phyloP scores from a whole-genome alignment of 129 eudicot genomes.

The Gnaphalium uliginosum region DNA sequence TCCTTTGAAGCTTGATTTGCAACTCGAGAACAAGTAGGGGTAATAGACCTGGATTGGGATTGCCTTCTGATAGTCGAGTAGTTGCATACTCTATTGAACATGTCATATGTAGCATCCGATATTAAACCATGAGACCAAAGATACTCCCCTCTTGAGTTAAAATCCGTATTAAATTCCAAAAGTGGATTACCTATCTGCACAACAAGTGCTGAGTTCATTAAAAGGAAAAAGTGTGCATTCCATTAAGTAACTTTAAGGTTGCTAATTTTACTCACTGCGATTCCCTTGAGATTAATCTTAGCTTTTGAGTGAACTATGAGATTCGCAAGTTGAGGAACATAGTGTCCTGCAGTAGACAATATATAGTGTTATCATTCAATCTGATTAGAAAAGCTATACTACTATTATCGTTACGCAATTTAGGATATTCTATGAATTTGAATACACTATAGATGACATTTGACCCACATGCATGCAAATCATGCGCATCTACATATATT shows the following conservation, averaged over 20 bases:
- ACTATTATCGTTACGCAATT: background rate
- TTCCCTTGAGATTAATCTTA: constrained; percentile 75
- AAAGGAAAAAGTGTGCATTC: background rate
- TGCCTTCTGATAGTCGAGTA: constrained; percentile 70
- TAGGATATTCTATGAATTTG: background rate
- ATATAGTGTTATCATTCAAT: background rate
- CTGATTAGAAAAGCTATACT: no score
- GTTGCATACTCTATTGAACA: constrained; percentile 57
- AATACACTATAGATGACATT: background rate
- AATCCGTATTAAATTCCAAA: constrained; percentile 76
- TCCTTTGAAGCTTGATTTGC: constrained; percentile 47
- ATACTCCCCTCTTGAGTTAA: constrained; percentile 68
- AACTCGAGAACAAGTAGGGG: constrained; percentile 55
- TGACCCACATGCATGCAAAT: constrained; percentile 2
- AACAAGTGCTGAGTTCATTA: constrained; percentile 15
- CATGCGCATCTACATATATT: constrained; percentile 10
- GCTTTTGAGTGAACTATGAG: constrained; percentile 59
- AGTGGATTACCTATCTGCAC: constrained; percentile 90
- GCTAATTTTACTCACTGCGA: constrained; percentile 59
- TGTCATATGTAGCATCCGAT: constrained; percentile 63
- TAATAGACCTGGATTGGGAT: constrained; percentile 27
- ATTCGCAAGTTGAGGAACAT: constrained; percentile 86
- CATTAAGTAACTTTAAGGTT: background rate
- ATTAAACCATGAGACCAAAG: constrained; percentile 95
- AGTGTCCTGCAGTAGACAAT: constrained; percentile 60